phyloP scores from a whole-genome alignment of 2,329 filamentous ascomycete genomes.

The Pyrenophora seminiperda region DNA sequence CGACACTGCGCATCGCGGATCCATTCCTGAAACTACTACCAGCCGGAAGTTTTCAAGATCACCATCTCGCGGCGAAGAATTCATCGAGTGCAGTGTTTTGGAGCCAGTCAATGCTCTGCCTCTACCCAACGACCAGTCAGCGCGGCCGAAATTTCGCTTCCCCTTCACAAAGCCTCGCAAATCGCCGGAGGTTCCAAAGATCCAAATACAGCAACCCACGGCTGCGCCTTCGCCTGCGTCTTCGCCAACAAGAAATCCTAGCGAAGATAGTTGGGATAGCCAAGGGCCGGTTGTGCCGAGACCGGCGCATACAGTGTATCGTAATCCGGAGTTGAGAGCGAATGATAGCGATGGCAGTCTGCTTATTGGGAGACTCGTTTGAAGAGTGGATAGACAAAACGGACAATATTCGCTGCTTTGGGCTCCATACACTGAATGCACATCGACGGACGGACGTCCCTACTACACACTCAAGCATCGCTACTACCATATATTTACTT shows the following conservation, averaged over 20 bases:
- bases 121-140: slow-evolving; percentile 1
- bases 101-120: not conserved
- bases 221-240: slow-evolving; percentile 23
- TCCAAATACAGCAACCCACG: slow-evolving; percentile 33
- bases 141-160: slow-evolving; percentile 19
- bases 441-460: too few relatives aligned
- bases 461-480: too few relatives aligned
- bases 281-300: slow-evolving; percentile 23
- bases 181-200: slow-evolving; percentile 21
- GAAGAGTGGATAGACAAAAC: slow-evolving; percentile 19
- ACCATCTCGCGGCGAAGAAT: slow-evolving; percentile 22
- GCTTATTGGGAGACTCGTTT: slow-evolving; percentile 26
- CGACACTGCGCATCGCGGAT: slow-evolving; percentile 21
- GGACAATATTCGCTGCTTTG: too few relatives aligned
- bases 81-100: slow-evolving; percentile 25
- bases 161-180: slow-evolving; percentile 18
- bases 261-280: slow-evolving; percentile 27
- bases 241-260: slow-evolving; percentile 25
- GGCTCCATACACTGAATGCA: too few relatives aligned
- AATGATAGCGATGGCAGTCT: slow-evolving; percentile 23
- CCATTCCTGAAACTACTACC: slow-evolving; percentile 9
- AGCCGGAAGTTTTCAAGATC: slow-evolving; percentile 22
- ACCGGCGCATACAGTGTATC: slow-evolving; percentile 24
- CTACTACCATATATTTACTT: too few relatives aligned
- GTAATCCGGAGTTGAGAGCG: slow-evolving; percentile 10